Conservation (phyloP, 2,329 filamentous ascomycete genomes). For the Sarocladiaceae sp. region DNA sequence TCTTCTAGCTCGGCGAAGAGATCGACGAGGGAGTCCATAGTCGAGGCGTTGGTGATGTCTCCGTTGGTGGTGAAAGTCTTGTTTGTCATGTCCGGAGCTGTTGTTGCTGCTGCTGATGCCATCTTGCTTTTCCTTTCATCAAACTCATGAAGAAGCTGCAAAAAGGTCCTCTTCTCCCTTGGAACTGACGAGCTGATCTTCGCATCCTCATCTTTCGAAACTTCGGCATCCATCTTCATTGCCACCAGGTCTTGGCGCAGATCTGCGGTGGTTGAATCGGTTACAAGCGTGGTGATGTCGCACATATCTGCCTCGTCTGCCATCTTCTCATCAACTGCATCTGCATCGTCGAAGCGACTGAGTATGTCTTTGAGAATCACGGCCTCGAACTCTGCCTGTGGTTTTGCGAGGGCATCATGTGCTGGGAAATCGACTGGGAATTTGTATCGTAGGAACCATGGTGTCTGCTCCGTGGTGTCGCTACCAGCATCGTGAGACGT, state of each 20-base stretch:
- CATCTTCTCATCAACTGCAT: neutral
- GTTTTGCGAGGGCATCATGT: constrained; percentile 26
- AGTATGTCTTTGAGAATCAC: constrained; percentile 23
- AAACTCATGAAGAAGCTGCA: constrained; percentile 25
- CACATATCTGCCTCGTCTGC: neutral
- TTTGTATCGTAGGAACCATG: constrained; percentile 33
- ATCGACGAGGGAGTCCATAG: constrained; percentile 40
- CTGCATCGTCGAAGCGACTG: constrained; percentile 10
- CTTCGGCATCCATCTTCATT: constrained; percentile 10
- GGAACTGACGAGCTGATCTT: neutral
- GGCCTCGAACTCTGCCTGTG: constrained; percentile 25
- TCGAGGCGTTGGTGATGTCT: constrained; percentile 42
- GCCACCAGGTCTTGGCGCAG: constrained; percentile 13
- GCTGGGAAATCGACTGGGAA: constrained; percentile 32
- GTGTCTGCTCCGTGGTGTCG: constrained; percentile 12
- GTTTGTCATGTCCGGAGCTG: constrained; percentile 24
- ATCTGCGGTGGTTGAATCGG: constrained; percentile 19
- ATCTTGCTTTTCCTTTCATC: constrained; percentile 8
- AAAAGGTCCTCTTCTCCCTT: constrained; percentile 23
- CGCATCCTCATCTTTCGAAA: neutral
- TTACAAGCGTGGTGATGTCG: constrained; percentile 11
- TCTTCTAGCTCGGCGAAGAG: constrained; percentile 47
- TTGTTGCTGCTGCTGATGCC: neutral
- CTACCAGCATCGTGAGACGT: too few relatives aligned
- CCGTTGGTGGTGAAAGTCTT: constrained; percentile 47